These are phyloP conservation scores for Geranomyces variabilis DNA, from an alignment of 192 early-diverging fungal species.

Conservation along the genomic window DNA sequence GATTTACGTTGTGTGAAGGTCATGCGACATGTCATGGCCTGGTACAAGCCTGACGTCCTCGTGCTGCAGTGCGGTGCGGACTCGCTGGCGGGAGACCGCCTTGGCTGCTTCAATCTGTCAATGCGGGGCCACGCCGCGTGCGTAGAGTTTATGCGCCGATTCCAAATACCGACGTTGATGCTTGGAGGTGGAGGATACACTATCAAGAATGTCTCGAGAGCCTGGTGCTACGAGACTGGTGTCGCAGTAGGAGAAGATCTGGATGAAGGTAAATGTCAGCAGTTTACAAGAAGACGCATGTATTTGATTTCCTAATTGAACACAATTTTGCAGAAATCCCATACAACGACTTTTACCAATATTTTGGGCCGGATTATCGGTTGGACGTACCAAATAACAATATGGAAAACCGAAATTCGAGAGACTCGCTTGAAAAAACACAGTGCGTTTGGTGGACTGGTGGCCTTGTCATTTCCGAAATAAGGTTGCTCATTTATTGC, in stretches of 20 bases:
- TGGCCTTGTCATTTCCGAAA: neutral
- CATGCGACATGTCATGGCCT: constrained; percentile 93
- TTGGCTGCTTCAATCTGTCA: constrained; percentile 95
- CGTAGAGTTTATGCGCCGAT: constrained; percentile 87
- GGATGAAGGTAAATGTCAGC: constrained; percentile 49
- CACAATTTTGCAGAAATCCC: constrained; percentile 72
- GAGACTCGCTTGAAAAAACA: constrained; percentile 78
- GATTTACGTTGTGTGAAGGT: too few species aligned
- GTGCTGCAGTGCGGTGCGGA: constrained; percentile 98
- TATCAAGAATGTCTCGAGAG: constrained; percentile 84
- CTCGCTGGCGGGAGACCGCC: constrained; percentile 89
- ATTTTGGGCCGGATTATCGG: constrained; percentile 63
- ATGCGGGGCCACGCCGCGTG: constrained; percentile 91
- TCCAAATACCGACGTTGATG: constrained; percentile 88
- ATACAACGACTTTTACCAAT: constrained; percentile 66
- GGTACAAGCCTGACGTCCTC: constrained; percentile 87
- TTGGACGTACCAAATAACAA: constrained; percentile 73
- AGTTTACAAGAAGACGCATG: too few species aligned
- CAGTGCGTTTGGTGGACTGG: constrained; percentile 49
- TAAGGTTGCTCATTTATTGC: neutral
- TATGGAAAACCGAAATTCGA: constrained; percentile 88
- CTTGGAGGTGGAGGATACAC: constrained; percentile 97
- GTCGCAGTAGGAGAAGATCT: constrained; percentile 75
- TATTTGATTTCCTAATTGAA: constrained; percentile 17
- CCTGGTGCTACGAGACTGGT: constrained; percentile 94